Evolutionary conservation across 2,329 filamentous ascomycete species (phyloP).

Genomic region (Pseudopithomyces maydicus): DNA sequence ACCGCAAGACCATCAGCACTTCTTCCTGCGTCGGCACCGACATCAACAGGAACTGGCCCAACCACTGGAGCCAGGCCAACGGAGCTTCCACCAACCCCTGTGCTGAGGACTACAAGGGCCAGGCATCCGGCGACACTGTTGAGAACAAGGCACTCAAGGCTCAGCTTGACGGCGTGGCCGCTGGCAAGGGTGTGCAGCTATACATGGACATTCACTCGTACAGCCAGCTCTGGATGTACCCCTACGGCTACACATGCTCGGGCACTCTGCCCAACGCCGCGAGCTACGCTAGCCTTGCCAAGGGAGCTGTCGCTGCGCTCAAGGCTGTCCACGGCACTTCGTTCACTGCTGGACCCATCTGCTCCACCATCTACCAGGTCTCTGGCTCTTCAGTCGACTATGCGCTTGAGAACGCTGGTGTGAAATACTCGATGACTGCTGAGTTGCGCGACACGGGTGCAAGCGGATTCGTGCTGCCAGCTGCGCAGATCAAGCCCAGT

Average conservation of each 20-base stretch:
- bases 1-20: slow-evolving; percentile 36
- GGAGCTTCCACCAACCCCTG: slow-evolving; percentile 44
- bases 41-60: slow-evolving; percentile 49
- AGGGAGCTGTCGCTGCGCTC: slow-evolving; percentile 58
- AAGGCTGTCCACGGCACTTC: slow-evolving; percentile 57
- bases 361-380: slow-evolving; percentile 66
- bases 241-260: slow-evolving; percentile 65
- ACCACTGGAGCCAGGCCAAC: slow-evolving; percentile 36
- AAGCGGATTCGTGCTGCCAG: slow-evolving; percentile 57
- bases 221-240: slow-evolving; percentile 53
- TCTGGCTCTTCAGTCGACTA: slow-evolving; percentile 54
- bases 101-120: slow-evolving; percentile 44
- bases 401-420: slow-evolving; percentile 47
- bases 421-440: slow-evolving; percentile 54
- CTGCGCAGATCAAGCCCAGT: slow-evolving; percentile 54
- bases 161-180: slow-evolving; percentile 52
- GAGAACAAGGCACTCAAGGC: slow-evolving; percentile 52
- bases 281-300: slow-evolving; percentile 57
- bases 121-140: slow-evolving; percentile 38
- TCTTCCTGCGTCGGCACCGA: slow-evolving; percentile 44
- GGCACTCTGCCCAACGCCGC: slow-evolving; percentile 53
- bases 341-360: slow-evolving; percentile 56
- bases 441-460: slow-evolving; percentile 57
- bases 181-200: slow-evolving; percentile 59
- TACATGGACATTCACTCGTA: slow-evolving; percentile 72